Evolutionary conservation across 208 protist species (phyloP).

Genomic region (Trypanosoma cruzi): DNA sequence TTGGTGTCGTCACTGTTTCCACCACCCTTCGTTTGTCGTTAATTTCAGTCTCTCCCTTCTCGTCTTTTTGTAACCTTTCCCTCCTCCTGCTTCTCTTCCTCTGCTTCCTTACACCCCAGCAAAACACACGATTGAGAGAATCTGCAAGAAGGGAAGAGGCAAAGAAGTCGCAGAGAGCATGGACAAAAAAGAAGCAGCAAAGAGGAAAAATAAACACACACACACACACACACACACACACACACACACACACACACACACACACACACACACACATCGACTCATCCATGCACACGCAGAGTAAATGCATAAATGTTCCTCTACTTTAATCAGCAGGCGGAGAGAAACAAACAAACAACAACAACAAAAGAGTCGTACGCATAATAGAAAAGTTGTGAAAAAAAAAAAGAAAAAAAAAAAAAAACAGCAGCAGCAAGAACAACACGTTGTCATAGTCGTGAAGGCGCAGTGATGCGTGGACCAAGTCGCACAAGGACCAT

Average conservation of each 20-base stretch:
- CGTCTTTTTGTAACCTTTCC: too few relatives aligned
- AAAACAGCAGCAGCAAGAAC: too few relatives aligned
- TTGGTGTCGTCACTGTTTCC: too few relatives aligned
- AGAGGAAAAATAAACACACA: background rate
- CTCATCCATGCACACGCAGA: too few relatives aligned
- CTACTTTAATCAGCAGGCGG: too few relatives aligned
- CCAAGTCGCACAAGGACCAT: background rate
- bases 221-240: background rate
- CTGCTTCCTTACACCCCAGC: constrained; percentile 5
- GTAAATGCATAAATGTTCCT: too few relatives aligned
- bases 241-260: too few relatives aligned
- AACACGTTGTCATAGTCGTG: constrained; percentile 9
- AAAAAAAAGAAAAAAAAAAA: constrained; percentile 24
- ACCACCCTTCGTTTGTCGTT: too few relatives aligned
- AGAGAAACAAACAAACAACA: constrained; percentile 21
- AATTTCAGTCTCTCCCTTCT: too few relatives aligned
- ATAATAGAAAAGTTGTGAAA: constrained; percentile 11
- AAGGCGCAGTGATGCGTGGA: constrained; percentile 2
- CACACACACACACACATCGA: too few relatives aligned
- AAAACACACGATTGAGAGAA: background rate
- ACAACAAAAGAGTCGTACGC: constrained; percentile 10
- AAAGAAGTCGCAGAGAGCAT: background rate
- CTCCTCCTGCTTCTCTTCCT: background rate
- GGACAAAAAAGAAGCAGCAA: constrained; percentile 5
- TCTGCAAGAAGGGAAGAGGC: background rate